A percentile compares a stretch with the other conserved stretches of the same genome.
Evolutionary conservation across 805 yeast genomes (phyloP).

Genomic region (Myxozyma udenii): DNA sequence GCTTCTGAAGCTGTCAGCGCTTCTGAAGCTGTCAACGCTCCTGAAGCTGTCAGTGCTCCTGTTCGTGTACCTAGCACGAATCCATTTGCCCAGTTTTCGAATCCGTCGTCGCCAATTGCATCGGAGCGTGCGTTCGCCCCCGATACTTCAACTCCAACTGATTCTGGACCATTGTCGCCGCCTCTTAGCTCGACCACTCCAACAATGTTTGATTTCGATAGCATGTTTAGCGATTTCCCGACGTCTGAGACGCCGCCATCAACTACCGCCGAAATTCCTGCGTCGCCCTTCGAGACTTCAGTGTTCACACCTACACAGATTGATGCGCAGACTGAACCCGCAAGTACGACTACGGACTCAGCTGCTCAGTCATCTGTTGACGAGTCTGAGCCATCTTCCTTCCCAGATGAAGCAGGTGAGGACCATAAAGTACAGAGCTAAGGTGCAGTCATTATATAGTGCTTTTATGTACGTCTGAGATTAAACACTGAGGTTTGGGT

Average conservation of each 20-base stretch:
- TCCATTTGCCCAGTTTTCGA: conserved; percentile 21
- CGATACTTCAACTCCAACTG: conserved; percentile 23
- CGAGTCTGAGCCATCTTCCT: conserved; percentile 16
- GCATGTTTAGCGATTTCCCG: conserved; percentile 18
- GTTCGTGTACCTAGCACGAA: conserved; percentile 3
- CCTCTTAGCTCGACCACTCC: conserved; percentile 8
- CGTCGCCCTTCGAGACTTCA: too few relatives aligned
- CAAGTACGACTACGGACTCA: not conserved
- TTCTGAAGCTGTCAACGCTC: not conserved
- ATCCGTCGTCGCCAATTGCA: conserved; percentile 32
- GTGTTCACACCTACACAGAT: too few relatives aligned
- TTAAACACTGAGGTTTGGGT: too few relatives aligned
- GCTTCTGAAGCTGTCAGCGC: not conserved
- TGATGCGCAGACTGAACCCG: not conserved
- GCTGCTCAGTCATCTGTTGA: conserved; percentile 5
- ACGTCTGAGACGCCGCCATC: too few relatives aligned
- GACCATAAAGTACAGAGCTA: too few relatives aligned
- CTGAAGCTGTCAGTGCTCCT: too few relatives aligned
- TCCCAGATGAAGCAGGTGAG: too few relatives aligned
- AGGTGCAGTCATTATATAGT: too few relatives aligned
- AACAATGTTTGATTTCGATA: conserved; percentile 20
- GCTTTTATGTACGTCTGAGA: too few relatives aligned
- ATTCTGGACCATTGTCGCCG: not conserved
- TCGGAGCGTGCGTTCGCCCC: conserved; percentile 13
- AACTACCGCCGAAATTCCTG: too few relatives aligned